phyloP scores from a whole-genome alignment of 306 rosid genomes.

The Cicer cuneatum region DNA sequence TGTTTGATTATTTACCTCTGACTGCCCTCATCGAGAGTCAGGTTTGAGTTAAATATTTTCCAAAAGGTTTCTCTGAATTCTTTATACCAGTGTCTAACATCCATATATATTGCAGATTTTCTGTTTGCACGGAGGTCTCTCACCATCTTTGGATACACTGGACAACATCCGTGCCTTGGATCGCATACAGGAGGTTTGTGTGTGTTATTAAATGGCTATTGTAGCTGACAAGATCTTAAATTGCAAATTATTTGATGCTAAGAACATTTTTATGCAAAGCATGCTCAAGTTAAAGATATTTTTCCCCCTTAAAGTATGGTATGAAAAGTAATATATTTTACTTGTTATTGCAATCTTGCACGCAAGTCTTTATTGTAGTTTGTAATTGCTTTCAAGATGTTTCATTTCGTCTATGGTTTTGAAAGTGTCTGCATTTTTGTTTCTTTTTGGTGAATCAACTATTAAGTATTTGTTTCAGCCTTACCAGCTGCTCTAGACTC shows the following conservation, averaged over 20 bases:
- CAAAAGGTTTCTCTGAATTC: slow-evolving; percentile 18
- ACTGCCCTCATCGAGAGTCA: slow-evolving; percentile 99
- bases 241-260: slow-evolving; percentile 17
- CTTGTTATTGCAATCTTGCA: slow-evolving; percentile 28
- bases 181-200: slow-evolving; percentile 90
- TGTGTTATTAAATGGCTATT: slow-evolving; percentile 36
- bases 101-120: slow-evolving; percentile 62
- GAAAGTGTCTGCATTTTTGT: slow-evolving; percentile 26
- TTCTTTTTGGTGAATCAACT: slow-evolving; percentile 11
- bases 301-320: not conserved
- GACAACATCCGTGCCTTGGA: slow-evolving; percentile 94
- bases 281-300: slow-evolving; percentile 6
- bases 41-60: slow-evolving; percentile 60
- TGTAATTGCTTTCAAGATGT: slow-evolving; percentile 15
- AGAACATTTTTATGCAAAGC: slow-evolving; percentile 22
- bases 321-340: slow-evolving; percentile 4
- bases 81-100: slow-evolving; percentile 45
- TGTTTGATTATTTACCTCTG: slow-evolving; percentile 94
- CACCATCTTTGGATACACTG: slow-evolving; percentile 94
- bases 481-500: slow-evolving; percentile 20
- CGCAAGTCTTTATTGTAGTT: slow-evolving; percentile 12
- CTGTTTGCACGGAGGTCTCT: slow-evolving; percentile 98
- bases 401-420: not conserved
- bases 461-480: slow-evolving; percentile 28
- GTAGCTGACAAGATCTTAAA: slow-evolving; percentile 12